phyloP scores from a whole-genome alignment of 805 yeast genomes.

The Saturnispora halmiae region DNA sequence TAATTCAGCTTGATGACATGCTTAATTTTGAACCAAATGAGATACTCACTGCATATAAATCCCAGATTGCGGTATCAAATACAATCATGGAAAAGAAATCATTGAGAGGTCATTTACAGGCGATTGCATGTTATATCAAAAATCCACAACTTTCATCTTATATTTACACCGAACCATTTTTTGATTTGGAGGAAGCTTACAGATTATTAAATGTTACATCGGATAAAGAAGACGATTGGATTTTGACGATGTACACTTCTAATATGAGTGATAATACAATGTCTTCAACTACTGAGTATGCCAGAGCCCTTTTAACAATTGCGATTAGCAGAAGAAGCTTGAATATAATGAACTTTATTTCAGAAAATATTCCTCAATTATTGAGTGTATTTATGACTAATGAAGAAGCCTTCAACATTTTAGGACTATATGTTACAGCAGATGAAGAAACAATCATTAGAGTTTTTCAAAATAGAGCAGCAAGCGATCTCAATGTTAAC shows the following conservation, averaged over 20 bases:
- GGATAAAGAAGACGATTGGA: slow-evolving; percentile 57
- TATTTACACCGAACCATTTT: slow-evolving; percentile 40
- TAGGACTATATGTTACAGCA: slow-evolving; percentile 44
- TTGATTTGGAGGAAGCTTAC: slow-evolving; percentile 42
- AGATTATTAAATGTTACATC: slow-evolving; percentile 40
- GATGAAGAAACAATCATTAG: slow-evolving; percentile 49
- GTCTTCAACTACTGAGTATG: slow-evolving; percentile 33
- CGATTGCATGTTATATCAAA: slow-evolving; percentile 32
- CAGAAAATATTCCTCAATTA: slow-evolving; percentile 33
- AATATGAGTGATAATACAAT: slow-evolving; percentile 43
- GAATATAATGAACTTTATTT: slow-evolving; percentile 47
- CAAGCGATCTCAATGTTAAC: slow-evolving; percentile 36
- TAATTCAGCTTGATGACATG: slow-evolving; percentile 18
- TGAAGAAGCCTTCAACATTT: slow-evolving; percentile 36
- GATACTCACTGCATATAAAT: slow-evolving; percentile 23
- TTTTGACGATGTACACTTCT: slow-evolving; percentile 65
- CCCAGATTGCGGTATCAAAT: slow-evolving; percentile 18
- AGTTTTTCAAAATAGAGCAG: slow-evolving; percentile 39
- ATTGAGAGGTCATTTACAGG: slow-evolving; percentile 33
- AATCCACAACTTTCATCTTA: slow-evolving; percentile 30
- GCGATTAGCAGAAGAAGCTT: slow-evolving; percentile 52
- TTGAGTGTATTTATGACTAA: slow-evolving; percentile 12
- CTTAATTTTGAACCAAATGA: slow-evolving; percentile 21
- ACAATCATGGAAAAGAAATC: slow-evolving; percentile 20
- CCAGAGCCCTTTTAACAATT: slow-evolving; percentile 53